phyloP scores from a whole-genome alignment of 163 green algal genomes.

The Scenedesmus sp. region DNA sequence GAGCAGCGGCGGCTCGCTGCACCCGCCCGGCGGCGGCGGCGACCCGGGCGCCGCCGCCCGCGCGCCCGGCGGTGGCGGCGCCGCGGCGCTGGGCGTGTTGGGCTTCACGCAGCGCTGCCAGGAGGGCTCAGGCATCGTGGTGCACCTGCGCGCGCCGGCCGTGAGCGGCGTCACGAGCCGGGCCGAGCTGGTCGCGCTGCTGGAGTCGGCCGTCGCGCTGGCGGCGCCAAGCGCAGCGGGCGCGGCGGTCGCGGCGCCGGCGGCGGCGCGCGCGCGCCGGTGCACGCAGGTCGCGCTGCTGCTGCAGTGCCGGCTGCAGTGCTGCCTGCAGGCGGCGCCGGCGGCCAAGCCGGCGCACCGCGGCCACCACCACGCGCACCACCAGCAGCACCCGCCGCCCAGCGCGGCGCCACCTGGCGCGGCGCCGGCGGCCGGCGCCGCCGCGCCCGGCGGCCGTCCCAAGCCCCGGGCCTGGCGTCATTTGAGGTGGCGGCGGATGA shows the following conservation, averaged over 20 bases:
- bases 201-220: not conserved
- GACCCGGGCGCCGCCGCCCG: not conserved
- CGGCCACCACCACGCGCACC: constrained; percentile 1
- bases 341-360: not conserved
- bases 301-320: constrained; percentile 36
- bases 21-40: not conserved
- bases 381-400: not conserved
- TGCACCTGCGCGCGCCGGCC: constrained; percentile 13
- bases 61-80: not conserved
- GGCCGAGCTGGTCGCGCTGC: constrained; percentile 7
- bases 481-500: constrained; percentile 35
- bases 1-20: not conserved
- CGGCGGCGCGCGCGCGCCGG: constrained; percentile 1
- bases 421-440: too few species aligned
- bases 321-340: constrained; percentile 1
- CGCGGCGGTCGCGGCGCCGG: constrained; percentile 8
- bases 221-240: constrained; percentile 4
- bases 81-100: constrained; percentile 6
- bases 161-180: not conserved
- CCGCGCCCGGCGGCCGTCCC: not conserved
- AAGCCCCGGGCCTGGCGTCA: not conserved
- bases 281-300: constrained; percentile 19
- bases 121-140: constrained; percentile 19
- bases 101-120: constrained; percentile 33
- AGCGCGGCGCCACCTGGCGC: too few species aligned